These are phyloP conservation scores for Mollisiaceae sp. DNA, from an alignment of 2,329 filamentous ascomycete genomes.

Conservation along the genomic window DNA sequence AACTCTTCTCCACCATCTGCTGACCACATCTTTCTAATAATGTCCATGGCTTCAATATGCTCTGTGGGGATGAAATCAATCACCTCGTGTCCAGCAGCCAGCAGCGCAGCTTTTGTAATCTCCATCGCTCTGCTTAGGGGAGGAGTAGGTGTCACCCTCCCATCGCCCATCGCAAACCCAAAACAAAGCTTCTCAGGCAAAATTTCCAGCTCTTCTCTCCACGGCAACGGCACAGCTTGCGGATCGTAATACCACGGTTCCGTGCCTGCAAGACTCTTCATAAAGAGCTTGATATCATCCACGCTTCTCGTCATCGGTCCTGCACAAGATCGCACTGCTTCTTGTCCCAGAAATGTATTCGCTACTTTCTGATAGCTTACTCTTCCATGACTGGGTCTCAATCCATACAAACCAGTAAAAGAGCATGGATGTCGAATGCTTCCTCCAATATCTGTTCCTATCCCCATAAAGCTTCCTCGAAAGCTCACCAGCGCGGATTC, in stretches of 20 bases:
- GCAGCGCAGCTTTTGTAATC: constrained; percentile 45
- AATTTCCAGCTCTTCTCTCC: constrained; percentile 10
- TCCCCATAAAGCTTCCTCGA: constrained; percentile 25
- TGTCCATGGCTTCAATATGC: not conserved
- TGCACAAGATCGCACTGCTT: constrained; percentile 45
- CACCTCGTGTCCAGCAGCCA: constrained; percentile 45
- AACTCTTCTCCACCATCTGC: constrained; percentile 28
- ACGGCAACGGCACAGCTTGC: constrained; percentile 45
- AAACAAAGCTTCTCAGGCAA: constrained; percentile 41
- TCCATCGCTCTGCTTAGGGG: constrained; percentile 49
- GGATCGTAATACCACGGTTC: constrained; percentile 57
- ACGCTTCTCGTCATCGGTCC: constrained; percentile 50
- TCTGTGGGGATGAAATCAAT: constrained; percentile 39
- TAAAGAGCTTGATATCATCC: constrained; percentile 47
- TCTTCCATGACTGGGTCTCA: constrained; percentile 33
- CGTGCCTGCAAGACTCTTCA: constrained; percentile 47
- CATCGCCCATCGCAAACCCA: constrained; percentile 13
- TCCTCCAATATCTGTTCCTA: constrained; percentile 33
- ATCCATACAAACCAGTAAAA: constrained; percentile 52
- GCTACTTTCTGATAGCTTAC: constrained; percentile 17
- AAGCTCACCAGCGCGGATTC: constrained; percentile 29
- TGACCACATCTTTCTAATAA: constrained; percentile 14
- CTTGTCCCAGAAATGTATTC: constrained; percentile 19
- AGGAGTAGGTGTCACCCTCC: constrained; percentile 6
- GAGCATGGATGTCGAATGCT: constrained; percentile 43